Conservation (phyloP, 305 asterid genomes). For the Coffea humblotiana region DNA sequence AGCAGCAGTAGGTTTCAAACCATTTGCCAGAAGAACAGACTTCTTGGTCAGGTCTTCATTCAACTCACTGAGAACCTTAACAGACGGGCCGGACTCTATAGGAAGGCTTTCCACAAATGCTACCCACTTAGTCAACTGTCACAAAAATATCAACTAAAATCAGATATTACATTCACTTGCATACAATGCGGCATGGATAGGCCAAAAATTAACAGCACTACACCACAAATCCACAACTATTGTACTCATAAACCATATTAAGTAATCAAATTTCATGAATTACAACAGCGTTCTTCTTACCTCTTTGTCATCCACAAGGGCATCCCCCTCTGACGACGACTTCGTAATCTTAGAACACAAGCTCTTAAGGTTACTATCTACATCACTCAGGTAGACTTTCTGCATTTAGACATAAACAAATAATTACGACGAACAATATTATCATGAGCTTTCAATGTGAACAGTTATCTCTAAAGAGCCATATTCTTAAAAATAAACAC, state of each 20-base stretch:
- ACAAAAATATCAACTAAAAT: slow-evolving; percentile 21
- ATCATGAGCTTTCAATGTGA: background rate
- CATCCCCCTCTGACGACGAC: slow-evolving; percentile 43
- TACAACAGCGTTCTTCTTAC: slow-evolving; percentile 27
- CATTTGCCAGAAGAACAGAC: slow-evolving; percentile 63
- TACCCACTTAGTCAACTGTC: slow-evolving; percentile 69
- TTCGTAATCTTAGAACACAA: slow-evolving; percentile 47
- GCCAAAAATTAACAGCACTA: background rate
- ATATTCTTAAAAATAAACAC: too few relatives aligned
- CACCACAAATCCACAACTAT: background rate
- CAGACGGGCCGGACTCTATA: slow-evolving; percentile 31
- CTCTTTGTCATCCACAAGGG: slow-evolving; percentile 40
- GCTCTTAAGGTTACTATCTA: slow-evolving; percentile 51
- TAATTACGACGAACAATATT: background rate
- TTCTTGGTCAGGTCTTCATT: slow-evolving; percentile 65
- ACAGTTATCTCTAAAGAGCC: background rate
- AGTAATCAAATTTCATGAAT: background rate
- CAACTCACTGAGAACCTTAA: slow-evolving; percentile 49
- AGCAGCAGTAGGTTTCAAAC: slow-evolving; percentile 56
- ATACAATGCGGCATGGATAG: background rate
- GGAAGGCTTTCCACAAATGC: slow-evolving; percentile 50
- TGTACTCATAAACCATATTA: background rate
- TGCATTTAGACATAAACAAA: slow-evolving; percentile 23
- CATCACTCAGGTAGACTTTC: slow-evolving; percentile 35
- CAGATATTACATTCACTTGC: background rate